A percentile compares a stretch with the other conserved stretches of the same genome.
Conservation (phyloP, 768 basidiomycete species). For the Podaxis sp. region DNA sequence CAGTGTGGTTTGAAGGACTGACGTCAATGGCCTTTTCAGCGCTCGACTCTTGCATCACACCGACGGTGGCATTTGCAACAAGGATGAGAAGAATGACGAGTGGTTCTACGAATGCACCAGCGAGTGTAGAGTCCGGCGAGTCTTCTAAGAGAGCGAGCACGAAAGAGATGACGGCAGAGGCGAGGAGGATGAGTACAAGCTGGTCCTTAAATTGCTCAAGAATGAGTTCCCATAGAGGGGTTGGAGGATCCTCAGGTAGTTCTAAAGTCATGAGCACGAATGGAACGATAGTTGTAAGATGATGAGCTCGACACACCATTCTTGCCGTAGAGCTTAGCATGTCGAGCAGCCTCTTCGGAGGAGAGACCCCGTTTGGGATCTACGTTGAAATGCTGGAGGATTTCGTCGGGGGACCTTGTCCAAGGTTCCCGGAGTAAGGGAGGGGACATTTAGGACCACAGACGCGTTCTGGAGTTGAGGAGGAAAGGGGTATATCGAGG, state of each 20-base stretch:
- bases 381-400: slow-evolving; percentile 72
- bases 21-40: slow-evolving; percentile 98
- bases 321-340: slow-evolving; percentile 78
- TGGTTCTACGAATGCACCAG: slow-evolving; percentile 93
- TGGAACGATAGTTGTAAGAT: not conserved
- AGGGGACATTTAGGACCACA: slow-evolving; percentile 17
- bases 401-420: slow-evolving; percentile 64
- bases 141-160: slow-evolving; percentile 87
- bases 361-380: slow-evolving; percentile 61
- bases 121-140: slow-evolving; percentile 55
- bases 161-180: slow-evolving; percentile 91
- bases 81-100: slow-evolving; percentile 93
- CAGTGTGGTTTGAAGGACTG: slow-evolving; percentile 27
- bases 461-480: slow-evolving; percentile 8
- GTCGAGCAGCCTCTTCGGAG: slow-evolving; percentile 60
- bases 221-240: slow-evolving; percentile 90
- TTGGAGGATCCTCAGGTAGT: slow-evolving; percentile 87
- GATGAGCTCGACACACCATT: slow-evolving; percentile 53
- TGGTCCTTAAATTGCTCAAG: slow-evolving; percentile 99
- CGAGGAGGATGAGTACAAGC: slow-evolving; percentile 93
- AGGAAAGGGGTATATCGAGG: slow-evolving; percentile 8
- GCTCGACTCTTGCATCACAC: slow-evolving; percentile 94
- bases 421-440: slow-evolving; percentile 53
- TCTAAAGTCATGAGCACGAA: slow-evolving; percentile 41
- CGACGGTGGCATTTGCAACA: slow-evolving; percentile 94